A percentile compares a stretch with the other conserved stretches of the same genome.
Conservation (phyloP, 805 yeast species). For the Starmera dryadoides region DNA sequence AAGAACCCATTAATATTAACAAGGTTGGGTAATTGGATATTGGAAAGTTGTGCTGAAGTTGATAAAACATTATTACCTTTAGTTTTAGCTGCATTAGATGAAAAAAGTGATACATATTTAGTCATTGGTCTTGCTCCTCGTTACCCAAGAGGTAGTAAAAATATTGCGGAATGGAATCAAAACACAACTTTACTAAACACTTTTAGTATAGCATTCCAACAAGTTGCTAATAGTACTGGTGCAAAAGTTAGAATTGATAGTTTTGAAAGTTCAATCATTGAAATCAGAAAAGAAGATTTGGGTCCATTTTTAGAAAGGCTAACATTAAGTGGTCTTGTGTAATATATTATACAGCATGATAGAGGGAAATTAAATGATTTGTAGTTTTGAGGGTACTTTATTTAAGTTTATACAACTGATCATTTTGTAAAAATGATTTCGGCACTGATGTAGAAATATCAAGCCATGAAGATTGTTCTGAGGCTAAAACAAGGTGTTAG, state of each 20-base stretch:
- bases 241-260: conserved; percentile 90
- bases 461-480: not conserved
- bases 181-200: conserved; percentile 57
- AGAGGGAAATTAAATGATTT: not conserved
- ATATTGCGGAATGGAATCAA: conserved; percentile 22
- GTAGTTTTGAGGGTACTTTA: no score
- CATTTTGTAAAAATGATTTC: not conserved
- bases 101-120: conserved; percentile 64
- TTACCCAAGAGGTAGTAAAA: conserved; percentile 45
- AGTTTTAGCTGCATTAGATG: conserved; percentile 79
- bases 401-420: not conserved
- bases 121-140: conserved; percentile 89
- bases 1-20: conserved; percentile 81
- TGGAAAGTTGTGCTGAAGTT: conserved; percentile 85
- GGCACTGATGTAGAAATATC: not conserved
- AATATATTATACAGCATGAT: not conserved
- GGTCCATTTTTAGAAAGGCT: conserved; percentile 80
- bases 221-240: conserved; percentile 74
- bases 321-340: conserved; percentile 64
- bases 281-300: conserved; percentile 80
- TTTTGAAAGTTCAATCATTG: conserved; percentile 90
- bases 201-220: conserved; percentile 88
- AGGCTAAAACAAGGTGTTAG: not conserved
- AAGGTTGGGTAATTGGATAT: conserved; percentile 83
- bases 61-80: conserved; percentile 60